Conservation (phyloP, 164 flowering plant species). For the Pachysandra terminalis region DNA sequence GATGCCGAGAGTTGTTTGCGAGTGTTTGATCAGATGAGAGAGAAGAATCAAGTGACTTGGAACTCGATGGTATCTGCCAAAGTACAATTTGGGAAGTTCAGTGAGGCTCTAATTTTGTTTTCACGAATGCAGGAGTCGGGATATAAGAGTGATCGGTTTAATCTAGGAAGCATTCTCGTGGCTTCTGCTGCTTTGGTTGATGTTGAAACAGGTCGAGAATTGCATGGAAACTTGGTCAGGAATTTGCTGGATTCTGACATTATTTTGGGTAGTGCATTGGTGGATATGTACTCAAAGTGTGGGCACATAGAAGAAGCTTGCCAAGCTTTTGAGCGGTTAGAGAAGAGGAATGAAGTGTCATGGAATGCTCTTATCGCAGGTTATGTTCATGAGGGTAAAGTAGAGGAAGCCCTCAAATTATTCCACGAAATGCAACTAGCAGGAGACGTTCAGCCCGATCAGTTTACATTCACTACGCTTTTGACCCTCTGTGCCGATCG, state of each 20-base stretch:
- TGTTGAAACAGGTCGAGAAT: conserved; percentile 5
- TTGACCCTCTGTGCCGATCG: conserved; percentile 8
- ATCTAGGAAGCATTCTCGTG: conserved; percentile 13
- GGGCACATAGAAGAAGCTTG: conserved; percentile 4
- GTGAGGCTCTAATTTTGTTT: conserved; percentile 6
- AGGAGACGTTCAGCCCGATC: conserved; percentile 2
- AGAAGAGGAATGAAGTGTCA: conserved; percentile 10
- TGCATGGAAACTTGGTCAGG: conserved; percentile 15
- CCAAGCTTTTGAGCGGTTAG: conserved; percentile 6
- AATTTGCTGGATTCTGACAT: conserved; percentile 9
- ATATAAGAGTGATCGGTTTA: conserved; percentile 6
- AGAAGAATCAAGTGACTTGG: conserved; percentile 14
- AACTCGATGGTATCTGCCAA: conserved; percentile 10
- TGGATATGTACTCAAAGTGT: conserved; percentile 17
- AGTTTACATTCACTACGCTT: conserved; percentile 9
- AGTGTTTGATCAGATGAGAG: conserved; percentile 10
- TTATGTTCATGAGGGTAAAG: conserved; percentile 12
- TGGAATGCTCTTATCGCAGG: conserved; percentile 17
- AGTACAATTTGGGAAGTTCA: conserved; percentile 8
- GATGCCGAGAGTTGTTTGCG: conserved; percentile 1
- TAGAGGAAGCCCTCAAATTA: conserved; percentile 11
- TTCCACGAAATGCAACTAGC: conserved; percentile 6
- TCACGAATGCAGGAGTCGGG: conserved; percentile 10
- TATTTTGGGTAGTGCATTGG: conserved; percentile 17
- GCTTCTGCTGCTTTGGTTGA: conserved; percentile 10